Conservation (phyloP, 148 eudicot species). For the Spergularia marina region DNA sequence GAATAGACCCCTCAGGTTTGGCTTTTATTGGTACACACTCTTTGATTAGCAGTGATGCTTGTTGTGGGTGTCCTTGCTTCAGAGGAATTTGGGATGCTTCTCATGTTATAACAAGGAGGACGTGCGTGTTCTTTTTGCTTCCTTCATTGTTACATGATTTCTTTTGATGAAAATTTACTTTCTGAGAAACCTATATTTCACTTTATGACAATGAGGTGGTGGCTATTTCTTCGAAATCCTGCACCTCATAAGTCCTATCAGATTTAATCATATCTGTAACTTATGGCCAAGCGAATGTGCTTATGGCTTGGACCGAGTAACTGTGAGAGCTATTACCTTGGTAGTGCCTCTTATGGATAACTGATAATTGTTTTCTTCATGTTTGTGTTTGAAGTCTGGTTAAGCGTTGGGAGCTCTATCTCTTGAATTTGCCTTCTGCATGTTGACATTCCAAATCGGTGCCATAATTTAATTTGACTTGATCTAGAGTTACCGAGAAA, state of each 20-base stretch:
- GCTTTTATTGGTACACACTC: too few relatives aligned
- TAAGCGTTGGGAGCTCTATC: neutral
- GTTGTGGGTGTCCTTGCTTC: too few relatives aligned
- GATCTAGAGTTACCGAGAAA: neutral
- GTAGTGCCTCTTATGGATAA: neutral
- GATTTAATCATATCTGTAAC: neutral
- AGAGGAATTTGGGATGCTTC: too few relatives aligned
- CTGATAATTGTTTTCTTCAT: neutral
- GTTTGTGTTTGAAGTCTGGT: neutral
- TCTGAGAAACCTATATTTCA: neutral
- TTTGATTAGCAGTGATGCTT: too few relatives aligned
- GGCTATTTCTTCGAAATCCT: neutral
- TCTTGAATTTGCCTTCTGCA: constrained; percentile 7
- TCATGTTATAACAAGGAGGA: too few relatives aligned
- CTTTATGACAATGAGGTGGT: neutral
- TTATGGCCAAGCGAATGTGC: neutral
- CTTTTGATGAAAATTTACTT: neutral
- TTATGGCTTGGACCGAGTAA: constrained; percentile 4
- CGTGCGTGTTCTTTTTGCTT: too few relatives aligned
- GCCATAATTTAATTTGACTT: neutral
- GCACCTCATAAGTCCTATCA: neutral
- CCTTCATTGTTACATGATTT: too few relatives aligned
- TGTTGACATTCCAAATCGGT: neutral
- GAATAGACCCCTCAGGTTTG: too few relatives aligned
- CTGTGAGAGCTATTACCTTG: neutral